Percentiles rank a stretch among this genome's conserved stretches.
Evolutionary conservation across 2,329 filamentous ascomycete genomes (phyloP).

Genomic region (Pseudogymnoascus destructans): DNA sequence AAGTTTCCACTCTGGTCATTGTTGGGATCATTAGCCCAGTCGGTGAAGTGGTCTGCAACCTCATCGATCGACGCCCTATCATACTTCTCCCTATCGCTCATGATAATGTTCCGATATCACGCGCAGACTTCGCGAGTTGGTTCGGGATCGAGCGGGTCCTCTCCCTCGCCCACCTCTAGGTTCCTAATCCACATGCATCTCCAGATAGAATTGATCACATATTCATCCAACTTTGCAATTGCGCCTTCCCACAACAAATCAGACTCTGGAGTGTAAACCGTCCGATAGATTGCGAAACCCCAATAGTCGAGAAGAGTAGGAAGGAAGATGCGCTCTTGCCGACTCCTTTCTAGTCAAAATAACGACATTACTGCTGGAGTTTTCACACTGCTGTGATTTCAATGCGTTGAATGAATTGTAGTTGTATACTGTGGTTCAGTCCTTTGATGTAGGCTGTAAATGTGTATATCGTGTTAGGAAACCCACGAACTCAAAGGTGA

Average conservation of each 20-base stretch:
- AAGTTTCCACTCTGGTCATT: neutral
- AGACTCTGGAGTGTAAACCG: slow-evolving; percentile 19
- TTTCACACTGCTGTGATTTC: neutral
- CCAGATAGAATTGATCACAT: slow-evolving; percentile 10
- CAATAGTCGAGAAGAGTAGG: neutral
- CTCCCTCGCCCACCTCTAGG: neutral
- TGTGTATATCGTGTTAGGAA: neutral
- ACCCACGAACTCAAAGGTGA: neutral
- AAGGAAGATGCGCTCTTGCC: neutral
- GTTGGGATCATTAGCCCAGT: neutral
- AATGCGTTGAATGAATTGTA: neutral
- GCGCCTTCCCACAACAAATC: slow-evolving; percentile 14
- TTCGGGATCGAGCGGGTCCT: neutral
- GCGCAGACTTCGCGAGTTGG: neutral
- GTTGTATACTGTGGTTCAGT: neutral
- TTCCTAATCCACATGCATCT: neutral
- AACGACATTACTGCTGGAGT: neutral
- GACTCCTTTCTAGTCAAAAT: neutral
- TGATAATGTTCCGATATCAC: neutral
- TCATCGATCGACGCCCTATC: neutral
- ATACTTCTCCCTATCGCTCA: slow-evolving; percentile 8
- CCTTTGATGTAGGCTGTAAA: neutral
- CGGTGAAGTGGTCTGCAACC: neutral
- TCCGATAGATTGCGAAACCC: slow-evolving; percentile 17
- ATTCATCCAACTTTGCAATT: slow-evolving; percentile 15